Evolutionary conservation across 495 filamentous ascomycete species (phyloP), one percentile per base, ranked within the genome.

Genomic region (Bathelium albidoporum): DNA sequence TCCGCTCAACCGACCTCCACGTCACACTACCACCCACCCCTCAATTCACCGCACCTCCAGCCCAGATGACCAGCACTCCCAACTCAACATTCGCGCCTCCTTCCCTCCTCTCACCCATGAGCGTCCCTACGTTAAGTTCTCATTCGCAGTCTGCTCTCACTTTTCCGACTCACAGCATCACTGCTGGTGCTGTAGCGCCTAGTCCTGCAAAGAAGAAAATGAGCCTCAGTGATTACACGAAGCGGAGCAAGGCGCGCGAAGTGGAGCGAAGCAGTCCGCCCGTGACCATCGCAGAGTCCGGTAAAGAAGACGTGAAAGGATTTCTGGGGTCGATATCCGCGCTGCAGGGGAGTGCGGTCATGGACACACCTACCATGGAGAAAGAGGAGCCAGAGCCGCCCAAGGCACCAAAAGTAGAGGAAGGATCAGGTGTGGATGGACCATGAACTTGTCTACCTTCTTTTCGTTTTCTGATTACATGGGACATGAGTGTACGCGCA

Each of bases 181-280:
- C 76, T 4, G 70, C 77, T 2, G 67, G 73, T 11, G 71, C 74
- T 0, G 78, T 80, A 16, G 77, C 77, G 20, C 81, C 85, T 2
- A 87, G 82, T 60, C 87, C 87, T 9, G 74, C 82, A 41, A 83
- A 84, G 39, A 82, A 78, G 74, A 91, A 89, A 76, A 86, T 91
- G 41, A 91, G 85, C 66, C 69, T 90, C n/a, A 86, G 86, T 71
- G 87, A 89, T 68, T 91, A 89, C 63, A 82, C 80, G 61, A 82
- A 78, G 65, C 73, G 80, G 63, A 81, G 75, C 69, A 79, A 79
- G 45, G 60, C 58, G 18, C 34, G 34, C 18, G 34, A 62, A 49
- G 41, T 55, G 49, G 49, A 55, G 24, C 26, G 49, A 24, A 55
- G 49, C 20, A 55, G 49, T 29, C 49, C 49, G 9, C 49, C 49